Conservation (phyloP, 2,329 filamentous ascomycete genomes). For the Alternaria incomplexa region DNA sequence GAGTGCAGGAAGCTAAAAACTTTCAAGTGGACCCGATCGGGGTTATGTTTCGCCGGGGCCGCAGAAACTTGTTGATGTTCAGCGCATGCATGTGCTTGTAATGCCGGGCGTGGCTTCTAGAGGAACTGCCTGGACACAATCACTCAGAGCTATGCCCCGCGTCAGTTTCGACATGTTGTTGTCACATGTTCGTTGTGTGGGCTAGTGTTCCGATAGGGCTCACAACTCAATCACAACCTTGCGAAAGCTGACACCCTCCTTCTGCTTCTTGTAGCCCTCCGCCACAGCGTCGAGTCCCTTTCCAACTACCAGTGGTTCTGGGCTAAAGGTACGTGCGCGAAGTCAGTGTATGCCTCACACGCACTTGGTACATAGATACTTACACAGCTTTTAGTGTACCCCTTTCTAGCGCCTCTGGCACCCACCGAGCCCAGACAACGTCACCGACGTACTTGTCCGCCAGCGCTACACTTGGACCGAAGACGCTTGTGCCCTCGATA, state of each 20-base stretch:
- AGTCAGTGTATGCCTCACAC: neutral
- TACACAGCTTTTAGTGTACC: slow-evolving; percentile 37
- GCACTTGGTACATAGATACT: neutral
- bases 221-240: slow-evolving; percentile 41
- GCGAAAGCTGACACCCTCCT: slow-evolving; percentile 42
- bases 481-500: slow-evolving; percentile 32
- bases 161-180: neutral
- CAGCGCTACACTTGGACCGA: slow-evolving; percentile 25
- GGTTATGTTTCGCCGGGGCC: slow-evolving; percentile 4
- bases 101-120: neutral
- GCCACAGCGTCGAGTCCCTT: slow-evolving; percentile 37
- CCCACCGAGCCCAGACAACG: slow-evolving; percentile 42
- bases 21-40: slow-evolving; percentile 6
- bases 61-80: neutral
- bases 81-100: neutral
- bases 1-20: slow-evolving; percentile 10
- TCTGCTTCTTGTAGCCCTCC: slow-evolving; percentile 35
- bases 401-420: slow-evolving; percentile 39
- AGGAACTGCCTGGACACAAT: neutral
- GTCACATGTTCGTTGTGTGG: neutral
- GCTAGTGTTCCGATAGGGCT: neutral
- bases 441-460: slow-evolving; percentile 38
- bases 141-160: neutral
- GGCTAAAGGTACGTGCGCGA: slow-evolving; percentile 7
- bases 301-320: slow-evolving; percentile 37